These are phyloP conservation scores for Picea abies DNA, from an alignment of 83 land plant species.

Conservation along the genomic window DNA sequence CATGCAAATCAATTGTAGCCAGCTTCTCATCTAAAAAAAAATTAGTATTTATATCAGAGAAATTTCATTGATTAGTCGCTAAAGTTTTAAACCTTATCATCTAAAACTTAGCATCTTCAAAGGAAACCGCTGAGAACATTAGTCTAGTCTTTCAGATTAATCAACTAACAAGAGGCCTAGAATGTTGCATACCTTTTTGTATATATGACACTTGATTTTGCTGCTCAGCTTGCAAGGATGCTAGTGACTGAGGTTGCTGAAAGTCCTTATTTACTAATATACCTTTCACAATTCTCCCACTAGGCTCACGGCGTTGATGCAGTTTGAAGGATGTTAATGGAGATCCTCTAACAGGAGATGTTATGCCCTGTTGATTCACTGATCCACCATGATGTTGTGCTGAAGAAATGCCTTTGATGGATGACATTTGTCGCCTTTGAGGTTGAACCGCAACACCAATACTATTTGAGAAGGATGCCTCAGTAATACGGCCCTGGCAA, in stretches of 20 bases:
- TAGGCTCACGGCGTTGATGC: constrained; percentile 41
- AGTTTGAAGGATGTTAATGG: constrained; percentile 27
- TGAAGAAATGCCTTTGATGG: constrained; percentile 11
- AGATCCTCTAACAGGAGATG: constrained; percentile 29
- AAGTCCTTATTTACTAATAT: constrained; percentile 47
- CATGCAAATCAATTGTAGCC: constrained; percentile 25
- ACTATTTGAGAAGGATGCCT: constrained; percentile 12
- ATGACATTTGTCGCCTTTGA: constrained; percentile 11
- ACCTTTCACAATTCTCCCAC: constrained; percentile 56
- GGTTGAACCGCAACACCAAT: not conserved
- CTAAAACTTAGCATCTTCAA: constrained; percentile 16
- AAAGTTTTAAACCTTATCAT: not conserved
- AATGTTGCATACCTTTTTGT: constrained; percentile 48
- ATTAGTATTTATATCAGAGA: constrained; percentile 17
- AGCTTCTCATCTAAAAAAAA: constrained; percentile 36
- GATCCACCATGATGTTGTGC: constrained; percentile 21
- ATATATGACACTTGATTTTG: constrained; percentile 19
- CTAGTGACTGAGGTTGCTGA: constrained; percentile 18
- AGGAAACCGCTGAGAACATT: not conserved
- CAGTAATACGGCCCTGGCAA: constrained; percentile 10
- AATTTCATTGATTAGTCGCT: not conserved
- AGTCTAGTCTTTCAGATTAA: not conserved
- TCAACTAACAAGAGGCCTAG: constrained; percentile 25
- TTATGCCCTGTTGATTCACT: constrained; percentile 21
- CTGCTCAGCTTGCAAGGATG: constrained; percentile 34